Base-by-base conservation (phyloP, 495 filamentous ascomycete genomes). In the Neurospora sublineolata region DNA sequence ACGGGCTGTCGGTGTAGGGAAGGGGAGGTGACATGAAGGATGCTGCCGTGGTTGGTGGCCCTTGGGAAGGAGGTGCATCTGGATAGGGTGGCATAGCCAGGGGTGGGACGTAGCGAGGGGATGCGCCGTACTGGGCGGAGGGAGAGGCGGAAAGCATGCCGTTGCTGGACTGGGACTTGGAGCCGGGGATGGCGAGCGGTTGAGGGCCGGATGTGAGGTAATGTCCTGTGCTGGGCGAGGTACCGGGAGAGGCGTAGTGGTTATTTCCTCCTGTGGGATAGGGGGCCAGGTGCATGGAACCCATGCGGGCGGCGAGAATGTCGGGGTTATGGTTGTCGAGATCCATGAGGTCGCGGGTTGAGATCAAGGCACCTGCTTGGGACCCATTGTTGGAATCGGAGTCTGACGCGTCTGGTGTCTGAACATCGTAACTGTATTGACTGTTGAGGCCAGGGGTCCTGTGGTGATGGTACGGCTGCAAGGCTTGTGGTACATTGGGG, bases 281-380 rank as follows among this genome's bases (percentile, higher is more conserved):
- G 6, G 73, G 75, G 42, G 75, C 72, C 70, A 80, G 67, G 37
- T 79, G 78, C 68, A 79, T 77, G 42, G 74, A 70, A 23, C 75
- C 79, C 76, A 80, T 79, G 60, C 77, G 73, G n/a, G 74, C 68
- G 40, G 77, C 46, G 27, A 79, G 73, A 16, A 77, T 73, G 20
- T 81, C 79, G 16, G 78, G 70, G 11, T 74, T 73, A 52, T 75
- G 71, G 9, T 74, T 76, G 70, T 84, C 83, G 41, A 81, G 73
- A n/a, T 78, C 76, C 71, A 86, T 76, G 8, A 86, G 76, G 64
- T 86, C 83, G 16, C 73, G 73, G 6, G 84, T 86, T 9, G 83
- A 84, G 70, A 86, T 84, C 23, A 84, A 72, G 3, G 79, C 80
- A 30, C 52, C 52, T 73, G 78, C 79, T n/a, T 72, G 72, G 4